phyloP scores from a whole-genome alignment of 805 yeast genomes.

The Suhomyces pyralidae region DNA sequence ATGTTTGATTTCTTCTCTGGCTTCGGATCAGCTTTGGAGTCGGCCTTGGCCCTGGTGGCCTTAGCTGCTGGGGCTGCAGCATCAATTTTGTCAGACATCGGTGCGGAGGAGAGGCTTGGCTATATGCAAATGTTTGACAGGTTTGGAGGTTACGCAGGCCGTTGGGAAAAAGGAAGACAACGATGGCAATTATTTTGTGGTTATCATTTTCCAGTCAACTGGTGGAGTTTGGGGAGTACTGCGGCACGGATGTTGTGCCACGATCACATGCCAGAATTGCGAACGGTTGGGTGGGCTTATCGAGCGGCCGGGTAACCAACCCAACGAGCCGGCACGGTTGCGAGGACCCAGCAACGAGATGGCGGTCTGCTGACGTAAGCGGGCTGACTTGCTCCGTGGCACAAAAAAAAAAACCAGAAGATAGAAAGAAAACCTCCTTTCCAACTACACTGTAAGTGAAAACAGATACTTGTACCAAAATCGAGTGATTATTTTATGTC shows the following conservation, averaged over 20 bases:
- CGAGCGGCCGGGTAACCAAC: neutral
- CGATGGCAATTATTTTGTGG: neutral
- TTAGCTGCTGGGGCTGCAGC: neutral
- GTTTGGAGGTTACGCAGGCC: neutral
- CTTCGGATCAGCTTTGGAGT: neutral
- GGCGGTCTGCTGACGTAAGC: neutral
- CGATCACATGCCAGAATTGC: neutral
- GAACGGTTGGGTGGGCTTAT: neutral
- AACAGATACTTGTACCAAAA: neutral
- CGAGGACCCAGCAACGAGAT: neutral
- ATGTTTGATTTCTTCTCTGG: neutral
- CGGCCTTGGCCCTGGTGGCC: neutral
- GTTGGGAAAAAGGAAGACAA: neutral
- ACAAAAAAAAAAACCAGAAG: neutral
- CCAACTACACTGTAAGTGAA: neutral
- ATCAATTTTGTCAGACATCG: neutral
- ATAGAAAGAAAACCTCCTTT: neutral
- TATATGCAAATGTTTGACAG: neutral
- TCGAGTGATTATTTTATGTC: conserved; percentile 46
- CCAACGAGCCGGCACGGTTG: neutral
- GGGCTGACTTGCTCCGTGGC: conserved; percentile 1
- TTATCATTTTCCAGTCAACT: neutral
- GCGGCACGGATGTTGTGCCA: neutral
- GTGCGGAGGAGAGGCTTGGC: neutral
- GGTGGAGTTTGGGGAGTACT: neutral